Conservation (phyloP, 1,284 basidiomycete species). For the Tilletia indica region DNA sequence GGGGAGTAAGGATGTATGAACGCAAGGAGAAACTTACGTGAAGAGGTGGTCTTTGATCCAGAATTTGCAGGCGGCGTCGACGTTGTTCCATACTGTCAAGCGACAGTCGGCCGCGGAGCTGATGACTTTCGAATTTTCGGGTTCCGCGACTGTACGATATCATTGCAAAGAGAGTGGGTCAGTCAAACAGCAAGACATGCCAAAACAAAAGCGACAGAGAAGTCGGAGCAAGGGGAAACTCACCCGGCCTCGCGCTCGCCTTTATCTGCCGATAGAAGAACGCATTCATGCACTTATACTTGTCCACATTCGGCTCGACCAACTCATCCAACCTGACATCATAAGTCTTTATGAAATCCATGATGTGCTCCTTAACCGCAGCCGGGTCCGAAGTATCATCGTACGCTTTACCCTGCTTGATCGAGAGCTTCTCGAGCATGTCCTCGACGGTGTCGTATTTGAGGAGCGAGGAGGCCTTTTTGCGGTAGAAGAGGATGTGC, state of each 20-base stretch:
- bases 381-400: conserved; percentile 22
- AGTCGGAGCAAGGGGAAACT: too few species aligned
- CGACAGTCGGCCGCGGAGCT: conserved; percentile 21
- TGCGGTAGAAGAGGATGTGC: conserved; percentile 28
- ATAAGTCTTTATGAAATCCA: conserved; percentile 20
- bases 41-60: conserved; percentile 23
- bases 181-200: neutral
- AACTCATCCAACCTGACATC: conserved; percentile 12
- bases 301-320: conserved; percentile 4
- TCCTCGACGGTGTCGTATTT: conserved; percentile 24
- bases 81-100: conserved; percentile 17
- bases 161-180: too few species aligned
- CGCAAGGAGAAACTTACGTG: conserved; percentile 2
- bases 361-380: conserved; percentile 24
- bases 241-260: conserved; percentile 14
- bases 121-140: conserved; percentile 13
- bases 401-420: conserved; percentile 29
- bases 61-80: conserved; percentile 15
- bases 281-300: conserved; percentile 20
- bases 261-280: conserved; percentile 21
- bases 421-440: conserved; percentile 35
- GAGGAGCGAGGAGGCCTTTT: conserved; percentile 19
- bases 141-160: conserved; percentile 17
- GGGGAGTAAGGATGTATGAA: too few species aligned
- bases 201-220: too few species aligned